Percentiles rank a stretch among this genome's conserved stretches.
Conservation (phyloP, 208 protist genomes). For the Acanthamoeba royreba region DNA sequence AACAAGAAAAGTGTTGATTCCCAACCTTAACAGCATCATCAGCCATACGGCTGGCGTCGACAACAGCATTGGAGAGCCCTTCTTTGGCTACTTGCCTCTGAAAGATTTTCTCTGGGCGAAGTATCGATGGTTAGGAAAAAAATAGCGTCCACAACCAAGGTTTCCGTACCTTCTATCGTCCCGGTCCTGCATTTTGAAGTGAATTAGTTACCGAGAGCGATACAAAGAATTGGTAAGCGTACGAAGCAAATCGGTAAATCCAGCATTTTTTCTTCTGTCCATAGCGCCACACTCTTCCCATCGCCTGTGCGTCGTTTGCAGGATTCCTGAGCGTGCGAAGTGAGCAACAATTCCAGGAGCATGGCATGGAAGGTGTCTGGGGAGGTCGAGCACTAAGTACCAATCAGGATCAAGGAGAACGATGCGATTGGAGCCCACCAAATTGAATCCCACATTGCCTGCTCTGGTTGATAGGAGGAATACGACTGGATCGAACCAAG, state of each 20-base stretch:
- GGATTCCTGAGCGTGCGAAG: slow-evolving; percentile 61
- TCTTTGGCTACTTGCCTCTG: slow-evolving; percentile 97
- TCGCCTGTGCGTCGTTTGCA: slow-evolving; percentile 76
- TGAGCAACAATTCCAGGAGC: background rate
- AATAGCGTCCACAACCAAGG: background rate
- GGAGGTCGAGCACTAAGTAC: too few relatives aligned
- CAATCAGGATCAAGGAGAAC: slow-evolving; percentile 97
- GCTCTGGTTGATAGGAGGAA: slow-evolving; percentile 43
- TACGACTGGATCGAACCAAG: background rate
- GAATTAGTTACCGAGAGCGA: background rate
- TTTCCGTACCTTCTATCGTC: slow-evolving; percentile 82
- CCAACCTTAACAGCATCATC: slow-evolving; percentile 1
- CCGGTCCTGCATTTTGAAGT: slow-evolving; percentile 69
- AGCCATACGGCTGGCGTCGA: slow-evolving; percentile 37
- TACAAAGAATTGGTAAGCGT: background rate
- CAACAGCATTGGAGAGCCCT: slow-evolving; percentile 83
- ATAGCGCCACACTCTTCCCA: slow-evolving; percentile 91
- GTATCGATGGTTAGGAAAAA: background rate
- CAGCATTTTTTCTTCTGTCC: slow-evolving; percentile 88
- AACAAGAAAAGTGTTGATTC: background rate
- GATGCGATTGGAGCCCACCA: slow-evolving; percentile 96
- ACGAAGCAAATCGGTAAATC: slow-evolving; percentile 70
- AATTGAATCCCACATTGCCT: slow-evolving; percentile 96
- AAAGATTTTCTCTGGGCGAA: slow-evolving; percentile 93
- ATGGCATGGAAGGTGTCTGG: too few relatives aligned